Evolutionary conservation across 163 green algal species (phyloP), one percentile per base, ranked within the genome.

Genomic region (Scenedesmus sp.): DNA sequence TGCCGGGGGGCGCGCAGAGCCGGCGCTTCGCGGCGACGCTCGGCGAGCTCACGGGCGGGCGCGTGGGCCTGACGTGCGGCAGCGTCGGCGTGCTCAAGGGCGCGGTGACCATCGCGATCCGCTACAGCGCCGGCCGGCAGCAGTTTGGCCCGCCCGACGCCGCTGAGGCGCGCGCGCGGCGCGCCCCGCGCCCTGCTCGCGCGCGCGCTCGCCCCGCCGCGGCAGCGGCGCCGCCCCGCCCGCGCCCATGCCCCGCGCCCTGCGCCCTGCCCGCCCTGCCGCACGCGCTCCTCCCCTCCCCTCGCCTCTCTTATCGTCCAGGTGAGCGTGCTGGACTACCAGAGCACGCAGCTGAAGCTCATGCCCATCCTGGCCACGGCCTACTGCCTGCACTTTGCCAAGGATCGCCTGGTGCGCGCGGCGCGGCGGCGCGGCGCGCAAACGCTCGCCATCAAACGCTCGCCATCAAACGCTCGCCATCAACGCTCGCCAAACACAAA

Each of bases 321-420:
- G 82, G 76, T 97, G 10, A 77, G 89, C 13, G 86, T 97, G 60
- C 87, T 97, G 69, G 93, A 97, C 89, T 97, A 97, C 85, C 90
- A 91, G 80, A 90, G 75, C 69, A 91, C 92, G 58, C 93, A 97
- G 87, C 60, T 88, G 60, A 89, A 89, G 70, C 87, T 97, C 48
- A 92, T 95, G 78, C 91, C 91, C n/a, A 85, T 94, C 83, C 86
- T 97, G 66, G 88, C 93, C 57, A 92, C 89, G 50, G 79, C 70
- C 50, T 97, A 96, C 81, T 91, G 79, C 29, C 86, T 95, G 45
- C 82, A 91, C 85, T 94, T 94, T 58, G 87, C 90, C 26, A 83
- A 82, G 47, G 77, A 77, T 45, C 70, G 60, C 57, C 62, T 85
- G 62, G 74, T 81, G 47, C 66, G 47, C 3, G 39, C 39, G 6